Evolutionary conservation across 2,329 filamentous ascomycete species (phyloP).

Genomic region (Anthostomella pinea): DNA sequence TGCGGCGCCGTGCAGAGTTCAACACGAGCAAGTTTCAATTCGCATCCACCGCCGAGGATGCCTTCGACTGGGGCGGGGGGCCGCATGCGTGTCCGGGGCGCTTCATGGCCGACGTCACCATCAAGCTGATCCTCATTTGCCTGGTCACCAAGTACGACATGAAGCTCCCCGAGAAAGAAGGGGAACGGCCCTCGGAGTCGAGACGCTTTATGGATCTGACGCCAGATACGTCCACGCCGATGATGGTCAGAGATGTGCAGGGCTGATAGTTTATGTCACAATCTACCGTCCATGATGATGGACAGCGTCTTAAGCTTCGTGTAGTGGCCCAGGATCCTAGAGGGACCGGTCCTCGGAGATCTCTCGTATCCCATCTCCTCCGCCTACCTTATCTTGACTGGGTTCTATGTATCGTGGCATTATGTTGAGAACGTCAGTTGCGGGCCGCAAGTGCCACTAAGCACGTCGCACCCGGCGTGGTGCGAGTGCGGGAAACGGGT

Average conservation of each 20-base stretch:
- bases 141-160: conserved; percentile 22
- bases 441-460: no score
- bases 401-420: no score
- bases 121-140: conserved; percentile 22
- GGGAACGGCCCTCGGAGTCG: conserved; percentile 14
- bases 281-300: no score
- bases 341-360: no score
- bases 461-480: no score
- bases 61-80: conserved; percentile 19
- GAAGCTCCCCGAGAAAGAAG: conserved; percentile 12
- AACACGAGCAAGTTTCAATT: conserved; percentile 23
- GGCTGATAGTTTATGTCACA: no score
- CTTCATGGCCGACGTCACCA: conserved; percentile 17
- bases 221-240: conserved; percentile 14
- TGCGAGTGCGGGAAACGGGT: no score
- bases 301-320: no score
- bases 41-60: conserved; percentile 20
- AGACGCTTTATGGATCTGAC: conserved; percentile 11
- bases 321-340: no score
- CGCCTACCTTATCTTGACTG: no score
- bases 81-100: conserved; percentile 22
- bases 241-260: conserved; percentile 14
- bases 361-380: no score
- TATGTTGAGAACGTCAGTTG: no score
- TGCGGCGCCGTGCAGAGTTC: conserved; percentile 8